Conservation (phyloP, 768 basidiomycete species). For the Boletus sp. region DNA sequence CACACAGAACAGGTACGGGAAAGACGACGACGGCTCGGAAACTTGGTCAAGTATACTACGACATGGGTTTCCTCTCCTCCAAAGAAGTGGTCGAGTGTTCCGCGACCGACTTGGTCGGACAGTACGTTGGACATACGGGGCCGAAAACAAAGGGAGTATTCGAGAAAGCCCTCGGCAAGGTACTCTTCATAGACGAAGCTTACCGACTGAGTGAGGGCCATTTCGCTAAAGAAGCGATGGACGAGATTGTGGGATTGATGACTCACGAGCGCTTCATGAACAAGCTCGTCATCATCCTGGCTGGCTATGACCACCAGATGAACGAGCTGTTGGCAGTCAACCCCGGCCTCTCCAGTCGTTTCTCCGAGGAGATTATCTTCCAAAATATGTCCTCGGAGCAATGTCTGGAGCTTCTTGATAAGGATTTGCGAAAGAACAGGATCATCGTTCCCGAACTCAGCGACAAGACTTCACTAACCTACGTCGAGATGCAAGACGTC, state of each 20-base stretch:
- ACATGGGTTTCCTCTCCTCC: slow-evolving; percentile 57
- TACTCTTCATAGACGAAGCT: slow-evolving; percentile 73
- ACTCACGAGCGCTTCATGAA: slow-evolving; percentile 56
- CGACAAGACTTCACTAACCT: slow-evolving; percentile 1
- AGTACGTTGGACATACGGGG: slow-evolving; percentile 71
- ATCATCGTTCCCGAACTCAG: slow-evolving; percentile 38
- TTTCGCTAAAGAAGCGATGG: slow-evolving; percentile 71
- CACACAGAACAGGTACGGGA: slow-evolving; percentile 48
- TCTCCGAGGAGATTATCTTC: slow-evolving; percentile 61
- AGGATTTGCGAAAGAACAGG: slow-evolving; percentile 43
- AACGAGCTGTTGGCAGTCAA: slow-evolving; percentile 58
- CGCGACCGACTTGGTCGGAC: slow-evolving; percentile 65
- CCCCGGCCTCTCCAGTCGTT: slow-evolving; percentile 65
- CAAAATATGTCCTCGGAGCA: slow-evolving; percentile 47
- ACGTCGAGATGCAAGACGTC: slow-evolving; percentile 34
- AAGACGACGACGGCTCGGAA: slow-evolving; percentile 65
- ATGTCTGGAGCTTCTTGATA: slow-evolving; percentile 51
- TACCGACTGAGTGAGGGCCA: slow-evolving; percentile 60
- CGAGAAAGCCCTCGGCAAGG: slow-evolving; percentile 62
- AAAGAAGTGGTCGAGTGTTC: slow-evolving; percentile 63
- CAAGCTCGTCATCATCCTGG: slow-evolving; percentile 66
- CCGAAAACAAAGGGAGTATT: slow-evolving; percentile 61
- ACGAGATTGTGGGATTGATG: slow-evolving; percentile 66
- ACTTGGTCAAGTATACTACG: slow-evolving; percentile 60
- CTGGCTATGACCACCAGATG: slow-evolving; percentile 70